These are phyloP conservation scores for Trichaptum fuscoviolaceum DNA, from an alignment of 768 basidiomycete species.

Conservation along the genomic window DNA sequence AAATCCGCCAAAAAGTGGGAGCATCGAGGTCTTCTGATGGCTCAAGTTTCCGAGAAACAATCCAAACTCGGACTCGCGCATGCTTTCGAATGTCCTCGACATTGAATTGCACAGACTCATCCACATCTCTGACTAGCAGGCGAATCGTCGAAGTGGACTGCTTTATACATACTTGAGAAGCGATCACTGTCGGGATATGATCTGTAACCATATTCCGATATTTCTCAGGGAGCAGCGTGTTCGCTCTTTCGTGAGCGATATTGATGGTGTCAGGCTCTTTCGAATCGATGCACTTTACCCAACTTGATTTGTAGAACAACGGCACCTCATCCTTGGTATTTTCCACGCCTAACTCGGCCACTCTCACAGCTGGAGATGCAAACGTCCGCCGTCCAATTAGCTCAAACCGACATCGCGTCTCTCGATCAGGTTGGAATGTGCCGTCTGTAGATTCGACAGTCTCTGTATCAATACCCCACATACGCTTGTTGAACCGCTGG, in stretches of 20 bases:
- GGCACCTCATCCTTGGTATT: neutral
- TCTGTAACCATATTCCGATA: neutral
- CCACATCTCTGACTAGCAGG: neutral
- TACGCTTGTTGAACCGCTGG: neutral
- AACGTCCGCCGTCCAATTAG: neutral
- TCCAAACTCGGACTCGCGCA: neutral
- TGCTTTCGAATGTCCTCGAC: neutral
- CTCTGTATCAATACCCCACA: neutral
- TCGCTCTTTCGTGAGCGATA: neutral
- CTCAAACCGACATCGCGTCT: neutral
- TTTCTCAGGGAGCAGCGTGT: neutral
- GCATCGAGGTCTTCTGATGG: neutral
- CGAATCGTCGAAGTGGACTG: neutral
- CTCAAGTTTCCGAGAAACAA: neutral
- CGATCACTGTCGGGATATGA: neutral
- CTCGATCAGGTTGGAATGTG: neutral
- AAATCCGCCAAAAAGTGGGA: neutral
- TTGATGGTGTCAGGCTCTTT: neutral
- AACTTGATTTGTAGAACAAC: neutral
- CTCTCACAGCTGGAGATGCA: neutral
- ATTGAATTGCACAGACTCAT: neutral
- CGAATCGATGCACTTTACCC: neutral
- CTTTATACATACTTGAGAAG: neutral
- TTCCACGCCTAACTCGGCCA: neutral
- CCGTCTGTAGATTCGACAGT: neutral